Conservation (phyloP, 2,329 filamentous ascomycete genomes). For the Paecilomyces formosus region DNA sequence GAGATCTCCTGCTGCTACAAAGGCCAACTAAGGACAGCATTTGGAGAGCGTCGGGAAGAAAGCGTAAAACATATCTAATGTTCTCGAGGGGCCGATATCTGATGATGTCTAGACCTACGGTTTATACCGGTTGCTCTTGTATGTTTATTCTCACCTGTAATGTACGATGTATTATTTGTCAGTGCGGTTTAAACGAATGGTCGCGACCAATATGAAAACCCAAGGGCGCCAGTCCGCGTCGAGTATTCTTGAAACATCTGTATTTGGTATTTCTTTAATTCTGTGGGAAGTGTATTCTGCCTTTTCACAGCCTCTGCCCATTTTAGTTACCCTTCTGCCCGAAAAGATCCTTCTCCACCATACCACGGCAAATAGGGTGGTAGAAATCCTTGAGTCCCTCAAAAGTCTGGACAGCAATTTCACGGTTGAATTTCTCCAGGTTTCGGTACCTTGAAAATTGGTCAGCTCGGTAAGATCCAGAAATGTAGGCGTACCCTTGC, state of each 20-base stretch:
- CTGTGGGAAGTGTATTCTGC: no score
- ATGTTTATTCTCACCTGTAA: neutral
- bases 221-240: neutral
- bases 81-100: neutral
- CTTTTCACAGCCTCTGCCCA: no score
- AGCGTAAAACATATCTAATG: neutral
- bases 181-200: neutral
- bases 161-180: neutral
- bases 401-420: slow-evolving; percentile 74
- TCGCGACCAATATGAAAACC: neutral
- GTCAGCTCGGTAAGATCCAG: neutral
- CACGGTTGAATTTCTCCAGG: slow-evolving; percentile 65
- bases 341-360: slow-evolving; percentile 79
- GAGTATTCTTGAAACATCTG: neutral
- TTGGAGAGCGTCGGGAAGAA: neutral
- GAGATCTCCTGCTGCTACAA: slow-evolving; percentile 8
- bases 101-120: neutral
- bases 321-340: slow-evolving; percentile 24
- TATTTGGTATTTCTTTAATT: neutral
- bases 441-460: slow-evolving; percentile 45
- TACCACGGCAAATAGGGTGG: slow-evolving; percentile 80
- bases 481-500: neutral
- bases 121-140: neutral
- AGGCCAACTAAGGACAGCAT: slow-evolving; percentile 1
- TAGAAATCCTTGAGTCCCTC: slow-evolving; percentile 86